Conservation (phyloP, 441 rosid species). For the Adansonia gregorii region DNA sequence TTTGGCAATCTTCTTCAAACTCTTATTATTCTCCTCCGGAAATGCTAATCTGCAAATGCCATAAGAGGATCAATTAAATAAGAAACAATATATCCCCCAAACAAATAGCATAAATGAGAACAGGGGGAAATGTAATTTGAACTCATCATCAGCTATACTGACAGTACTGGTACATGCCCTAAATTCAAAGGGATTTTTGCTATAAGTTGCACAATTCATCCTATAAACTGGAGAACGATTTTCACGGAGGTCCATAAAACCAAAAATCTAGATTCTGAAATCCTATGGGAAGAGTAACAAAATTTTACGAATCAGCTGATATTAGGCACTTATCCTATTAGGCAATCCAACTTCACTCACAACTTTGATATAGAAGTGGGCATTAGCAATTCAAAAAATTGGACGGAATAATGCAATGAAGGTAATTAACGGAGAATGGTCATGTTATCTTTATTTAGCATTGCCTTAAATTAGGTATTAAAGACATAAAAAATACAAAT, state of each 20-base stretch:
- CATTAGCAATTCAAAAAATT: background rate
- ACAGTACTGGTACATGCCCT: background rate
- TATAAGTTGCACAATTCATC: background rate
- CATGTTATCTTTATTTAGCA: background rate
- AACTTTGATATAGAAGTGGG: background rate
- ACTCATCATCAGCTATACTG: background rate
- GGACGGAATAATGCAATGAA: background rate
- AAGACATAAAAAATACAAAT: too few species aligned
- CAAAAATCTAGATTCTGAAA: background rate
- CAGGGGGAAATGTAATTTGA: background rate
- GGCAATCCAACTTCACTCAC: background rate
- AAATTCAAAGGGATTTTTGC: background rate
- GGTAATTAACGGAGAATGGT: background rate
- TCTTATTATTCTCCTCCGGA: slow-evolving; percentile 76
- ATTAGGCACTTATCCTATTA: background rate
- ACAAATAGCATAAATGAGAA: background rate
- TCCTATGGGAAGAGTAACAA: background rate
- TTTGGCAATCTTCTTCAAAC: slow-evolving; percentile 75
- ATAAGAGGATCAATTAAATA: slow-evolving; percentile 10
- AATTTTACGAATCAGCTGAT: background rate
- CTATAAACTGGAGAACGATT: background rate
- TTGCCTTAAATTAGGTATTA: background rate
- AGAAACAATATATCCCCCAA: background rate
- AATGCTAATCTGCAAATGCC: slow-evolving; percentile 68
- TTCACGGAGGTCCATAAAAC: background rate